Evolutionary conservation across 2,329 filamentous ascomycete species (phyloP), one percentile per base, ranked within the genome.

Genomic region (Fusarium pseudocircinatum): DNA sequence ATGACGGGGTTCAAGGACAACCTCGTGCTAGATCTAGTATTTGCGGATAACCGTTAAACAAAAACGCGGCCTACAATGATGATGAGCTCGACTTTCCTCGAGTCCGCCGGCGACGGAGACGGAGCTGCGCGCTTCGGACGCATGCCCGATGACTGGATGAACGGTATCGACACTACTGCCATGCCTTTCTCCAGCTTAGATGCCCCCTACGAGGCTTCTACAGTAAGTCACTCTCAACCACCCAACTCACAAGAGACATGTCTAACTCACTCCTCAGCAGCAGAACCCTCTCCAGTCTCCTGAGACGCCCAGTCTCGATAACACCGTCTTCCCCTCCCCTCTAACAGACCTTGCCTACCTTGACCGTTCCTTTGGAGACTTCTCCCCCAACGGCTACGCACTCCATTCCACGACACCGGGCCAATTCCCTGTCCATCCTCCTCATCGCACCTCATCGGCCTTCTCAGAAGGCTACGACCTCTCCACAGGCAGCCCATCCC

Each of bases 1-100:
- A 77, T 77, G 75, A 77, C 69, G 64, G 72, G 73, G 75, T 72
- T 72, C 60, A 72, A 76, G 56, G 72, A 70, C 61, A 66, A 69
- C 63, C 63, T 74, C 72, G 60, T 65, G 67, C 69, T 75, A 73
- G 68, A 70, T 66, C 67, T 76, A 75, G 75, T 74, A 77, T 75
- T 77, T 69, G 70, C 63, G 52, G 62, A 70, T 64, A 76, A 67
- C 63, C 60, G 67, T 67, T 73, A 64, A 76, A 74, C 34, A 39
- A 54, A 28, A 39, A 58, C 50, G 18, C 39, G 59, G 43, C 42
- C 67, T 54, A 76, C 67, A 61, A 77, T 72, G 56, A 77, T 77
- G 66, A 77, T 76, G 75, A 71, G 52, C 69, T 76, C 75, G 50
- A 74, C 49, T 50, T 77, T 74, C 61, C 74, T 75, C 54, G 75